Base-by-base conservation (phyloP, 2,329 filamentous ascomycete species). In the Fusarium sp. region DNA sequence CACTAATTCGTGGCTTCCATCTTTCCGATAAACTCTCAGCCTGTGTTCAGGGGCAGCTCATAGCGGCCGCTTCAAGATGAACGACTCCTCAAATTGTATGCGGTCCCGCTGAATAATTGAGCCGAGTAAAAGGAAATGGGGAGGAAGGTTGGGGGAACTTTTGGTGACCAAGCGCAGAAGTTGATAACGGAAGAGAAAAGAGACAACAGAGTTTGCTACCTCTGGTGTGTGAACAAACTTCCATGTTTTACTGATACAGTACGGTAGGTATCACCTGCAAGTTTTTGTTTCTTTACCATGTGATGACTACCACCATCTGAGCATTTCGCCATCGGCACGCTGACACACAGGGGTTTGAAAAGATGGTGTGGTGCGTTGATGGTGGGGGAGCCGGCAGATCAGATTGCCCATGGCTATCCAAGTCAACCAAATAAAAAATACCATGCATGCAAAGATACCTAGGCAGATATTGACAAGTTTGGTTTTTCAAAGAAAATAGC, bases 331-430 rank as follows among this genome's bases (percentile, higher is more conserved):
- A 63, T 62, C 44, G 32, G 38, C 29, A 31, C 50, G 42, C 47
- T 65, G 51, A 50, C 47, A 46, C 36, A 47, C 51, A 61, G 41
- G 50, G 44, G 44, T 53, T 23, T 8, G 27, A 45, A 43, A 39
- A 41, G 51, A 35, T 56, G 36, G 54, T 49, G 41, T 48, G 46
- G 29, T 55, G 38, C 10, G 53, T 37, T 49, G 38, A 49, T 61
- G 36, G 61, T 63, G 61, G 61, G 61, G 60, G 55, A 49, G 36
- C 43, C 37, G 45, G 60, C 50, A 64, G 61, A 63, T 64, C 54
- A 56, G 47, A 61, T 61, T 61, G 50, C 27, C 27, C 27, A 9
- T 59, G 54, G 50, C 49, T 10, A 9, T 56, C 38, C 52, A 48
- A 48, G 50, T 61, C 37, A 53, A 29, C 50, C 47, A 47, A 49